Base-by-base conservation (phyloP, 1,284 basidiomycete genomes). In the Chiua sp. region DNA sequence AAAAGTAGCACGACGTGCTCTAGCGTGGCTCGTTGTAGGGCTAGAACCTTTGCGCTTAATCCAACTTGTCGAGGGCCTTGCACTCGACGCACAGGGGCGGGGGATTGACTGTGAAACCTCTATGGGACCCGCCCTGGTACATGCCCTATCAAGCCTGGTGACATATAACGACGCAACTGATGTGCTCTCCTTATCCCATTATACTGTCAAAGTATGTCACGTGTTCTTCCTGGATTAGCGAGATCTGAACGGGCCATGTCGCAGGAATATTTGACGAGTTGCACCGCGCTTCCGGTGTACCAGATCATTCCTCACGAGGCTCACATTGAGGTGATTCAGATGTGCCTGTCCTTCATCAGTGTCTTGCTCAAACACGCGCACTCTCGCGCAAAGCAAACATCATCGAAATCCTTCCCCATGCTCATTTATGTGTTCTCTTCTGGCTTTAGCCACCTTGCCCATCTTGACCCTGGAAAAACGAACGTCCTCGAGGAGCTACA, bases 171-270 rank as follows among this genome's bases (percentile, higher is more conserved):
- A 54, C 4, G 35, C 53, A 20, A 60, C 56, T 7, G 56, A 30
- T 13, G 22, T 51, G 11, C 16, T 59, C 33, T 6, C 8, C 6
- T 32, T 60, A 23, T 53, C 59, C 10, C 59, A 60, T 32, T 26
- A 39, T 30, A 59, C 26, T 20, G 56, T 60, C n/a, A 60, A 59
- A 39, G 59, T 59, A 47, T 7, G 30, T 47, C n/a, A 6, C 22
- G n/a, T 12, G 8, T 26, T 13, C 12, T 39, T 30, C 10, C n/a
- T 35, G 10, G 16, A 13, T 42, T 20, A 47, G 3, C n/a, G 6
- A 10, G 28, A 15, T 23, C 30, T 42, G 11, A 5, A 33, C 3
- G 13, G 6, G 23, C n/a, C 20, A 1, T 35, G 13, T 13, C 33
- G 11, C 23, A 60, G 59, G 59, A 53, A 53, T 60, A 60, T 13